Percentiles rank a stretch among this genome's conserved stretches.
phyloP scores from a whole-genome alignment of 192 early-diverging fungal genomes.

The Cetraspora pellucida region DNA sequence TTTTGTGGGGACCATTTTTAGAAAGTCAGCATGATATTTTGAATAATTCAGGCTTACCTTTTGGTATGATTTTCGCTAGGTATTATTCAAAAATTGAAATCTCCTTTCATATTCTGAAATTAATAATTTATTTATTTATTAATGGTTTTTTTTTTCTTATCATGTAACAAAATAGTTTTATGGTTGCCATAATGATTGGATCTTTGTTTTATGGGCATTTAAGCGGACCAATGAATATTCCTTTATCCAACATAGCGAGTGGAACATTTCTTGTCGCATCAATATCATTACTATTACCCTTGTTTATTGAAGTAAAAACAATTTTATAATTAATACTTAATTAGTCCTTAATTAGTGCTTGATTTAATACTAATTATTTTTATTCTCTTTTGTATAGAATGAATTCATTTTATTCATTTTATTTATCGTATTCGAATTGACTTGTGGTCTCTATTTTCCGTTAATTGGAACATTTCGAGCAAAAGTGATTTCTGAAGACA shows the following conservation, averaged over 20 bases:
- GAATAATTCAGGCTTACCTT: background rate
- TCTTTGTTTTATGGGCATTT: constrained; percentile 9
- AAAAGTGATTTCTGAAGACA: constrained; percentile 57
- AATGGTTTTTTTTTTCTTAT: background rate
- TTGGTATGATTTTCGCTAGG: constrained; percentile 27
- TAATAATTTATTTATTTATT: background rate
- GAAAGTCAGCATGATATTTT: constrained; percentile 34
- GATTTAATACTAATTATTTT: background rate
- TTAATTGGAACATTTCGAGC: constrained; percentile 53
- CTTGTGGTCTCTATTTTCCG: constrained; percentile 60
- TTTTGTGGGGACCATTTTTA: constrained; percentile 60
- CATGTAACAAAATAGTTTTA: constrained; percentile 17
- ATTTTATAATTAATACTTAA: background rate
- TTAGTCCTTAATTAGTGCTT: too few relatives aligned
- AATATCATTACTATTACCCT: constrained; percentile 7
- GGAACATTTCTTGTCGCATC: background rate
- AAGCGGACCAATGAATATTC: background rate
- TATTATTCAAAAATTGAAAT: constrained; percentile 17
- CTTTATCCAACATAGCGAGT: constrained; percentile 9
- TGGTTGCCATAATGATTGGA: constrained; percentile 31
- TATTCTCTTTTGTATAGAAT: constrained; percentile 21
- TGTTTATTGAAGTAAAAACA: background rate
- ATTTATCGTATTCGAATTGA: constrained; percentile 59
- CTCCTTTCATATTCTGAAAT: background rate
- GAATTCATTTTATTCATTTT: constrained; percentile 35